These are phyloP conservation scores for Chenopodium suecicum DNA, from an alignment of 148 eudicot species.

Conservation along the genomic window DNA sequence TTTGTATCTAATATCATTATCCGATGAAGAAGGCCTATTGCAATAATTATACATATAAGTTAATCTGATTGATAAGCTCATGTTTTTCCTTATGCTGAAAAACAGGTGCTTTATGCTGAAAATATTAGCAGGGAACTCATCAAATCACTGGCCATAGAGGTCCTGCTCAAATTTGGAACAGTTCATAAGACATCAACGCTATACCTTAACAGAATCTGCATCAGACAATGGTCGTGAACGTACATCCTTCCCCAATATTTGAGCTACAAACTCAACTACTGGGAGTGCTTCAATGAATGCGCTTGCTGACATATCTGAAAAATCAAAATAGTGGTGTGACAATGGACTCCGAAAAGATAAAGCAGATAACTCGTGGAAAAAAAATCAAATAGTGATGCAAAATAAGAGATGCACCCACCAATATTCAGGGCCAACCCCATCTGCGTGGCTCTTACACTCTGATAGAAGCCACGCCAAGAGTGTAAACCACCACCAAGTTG, in stretches of 20 bases:
- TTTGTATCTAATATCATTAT: neutral
- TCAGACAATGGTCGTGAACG: slow-evolving; percentile 63
- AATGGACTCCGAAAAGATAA: slow-evolving; percentile 5
- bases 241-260: slow-evolving; percentile 63
- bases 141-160: neutral
- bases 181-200: neutral
- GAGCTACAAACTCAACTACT: slow-evolving; percentile 68
- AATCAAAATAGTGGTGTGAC: neutral
- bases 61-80: neutral
- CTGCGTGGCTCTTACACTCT: slow-evolving; percentile 68
- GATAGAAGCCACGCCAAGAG: slow-evolving; percentile 85
- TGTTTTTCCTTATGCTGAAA: neutral
- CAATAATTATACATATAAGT: neutral
- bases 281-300: slow-evolving; percentile 83
- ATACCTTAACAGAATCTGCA: slow-evolving; percentile 77
- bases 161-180: neutral
- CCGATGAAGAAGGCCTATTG: neutral
- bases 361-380: neutral
- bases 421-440: slow-evolving; percentile 77
- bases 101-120: neutral
- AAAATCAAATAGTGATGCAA: neutral
- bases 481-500: slow-evolving; percentile 74
- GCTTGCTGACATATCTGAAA: slow-evolving; percentile 66
- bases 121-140: neutral
- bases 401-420: slow-evolving; percentile 35